Conservation (phyloP, 495 filamentous ascomycete genomes). For the Lentithecium fluviatile region DNA sequence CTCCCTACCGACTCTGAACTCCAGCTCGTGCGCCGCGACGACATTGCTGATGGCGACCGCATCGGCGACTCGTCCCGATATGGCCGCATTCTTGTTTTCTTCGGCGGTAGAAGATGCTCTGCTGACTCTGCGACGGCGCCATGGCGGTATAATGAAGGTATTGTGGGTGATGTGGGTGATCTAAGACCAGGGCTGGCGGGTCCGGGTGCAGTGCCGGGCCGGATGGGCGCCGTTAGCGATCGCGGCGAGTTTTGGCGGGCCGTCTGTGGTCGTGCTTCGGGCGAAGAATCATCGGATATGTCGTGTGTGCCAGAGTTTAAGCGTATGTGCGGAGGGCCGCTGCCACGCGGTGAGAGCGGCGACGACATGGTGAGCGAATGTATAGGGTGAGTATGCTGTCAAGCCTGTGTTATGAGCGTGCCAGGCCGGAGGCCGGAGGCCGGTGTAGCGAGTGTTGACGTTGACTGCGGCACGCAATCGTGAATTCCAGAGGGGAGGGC, state of each 20-base stretch:
- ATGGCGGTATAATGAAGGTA: slow-evolving; percentile 42
- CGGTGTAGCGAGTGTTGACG: slow-evolving; percentile 26
- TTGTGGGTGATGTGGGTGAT: slow-evolving; percentile 6
- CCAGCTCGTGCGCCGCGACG: slow-evolving; percentile 62
- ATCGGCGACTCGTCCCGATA: slow-evolving; percentile 50
- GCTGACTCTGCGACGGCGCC: slow-evolving; percentile 51
- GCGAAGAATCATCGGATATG: slow-evolving; percentile 47
- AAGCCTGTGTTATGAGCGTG: slow-evolving; percentile 19
- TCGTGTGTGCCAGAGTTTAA: slow-evolving; percentile 58
- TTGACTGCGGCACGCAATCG: slow-evolving; percentile 23
- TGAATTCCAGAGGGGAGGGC: slow-evolving; percentile 19
- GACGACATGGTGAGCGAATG: slow-evolving; percentile 34
- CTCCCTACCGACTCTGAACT: slow-evolving; percentile 55
- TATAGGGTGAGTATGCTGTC: slow-evolving; percentile 28
- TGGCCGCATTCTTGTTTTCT: slow-evolving; percentile 42
- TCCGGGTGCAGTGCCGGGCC: slow-evolving; percentile 39
- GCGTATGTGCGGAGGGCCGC: slow-evolving; percentile 54
- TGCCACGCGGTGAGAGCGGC: slow-evolving; percentile 38
- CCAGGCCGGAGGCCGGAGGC: slow-evolving; percentile 25
- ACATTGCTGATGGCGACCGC: slow-evolving; percentile 50
- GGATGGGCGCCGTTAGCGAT: slow-evolving; percentile 43
- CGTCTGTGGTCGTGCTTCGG: slow-evolving; percentile 41
- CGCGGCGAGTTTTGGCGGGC: slow-evolving; percentile 42
- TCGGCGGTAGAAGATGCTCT: slow-evolving; percentile 61
- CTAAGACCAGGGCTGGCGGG: slow-evolving; percentile 20